A percentile compares a stretch with the other conserved stretches of the same genome.
phyloP scores from a whole-genome alignment of 768 basidiomycete species.

The Glaciozyma martinii region DNA sequence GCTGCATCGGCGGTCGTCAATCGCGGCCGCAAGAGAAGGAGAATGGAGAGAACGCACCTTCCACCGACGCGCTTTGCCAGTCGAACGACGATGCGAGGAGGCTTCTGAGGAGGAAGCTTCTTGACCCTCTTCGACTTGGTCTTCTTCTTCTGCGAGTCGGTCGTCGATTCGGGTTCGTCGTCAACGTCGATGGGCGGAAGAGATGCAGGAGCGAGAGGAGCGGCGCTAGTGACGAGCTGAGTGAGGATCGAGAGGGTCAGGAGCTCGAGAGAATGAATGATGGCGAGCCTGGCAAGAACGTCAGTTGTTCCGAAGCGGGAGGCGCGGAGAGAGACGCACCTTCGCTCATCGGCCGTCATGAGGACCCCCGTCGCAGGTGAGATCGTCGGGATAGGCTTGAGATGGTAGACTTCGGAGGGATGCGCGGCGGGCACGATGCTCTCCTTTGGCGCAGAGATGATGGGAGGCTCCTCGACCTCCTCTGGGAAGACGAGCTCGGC shows the following conservation, averaged over 20 bases:
- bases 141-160: neutral
- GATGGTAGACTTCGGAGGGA: conserved; percentile 2
- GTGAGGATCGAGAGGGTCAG: conserved; percentile 18
- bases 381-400: conserved; percentile 2
- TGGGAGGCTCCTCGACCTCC: neutral
- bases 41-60: neutral
- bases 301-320: too few relatives aligned
- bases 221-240: conserved; percentile 9
- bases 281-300: neutral
- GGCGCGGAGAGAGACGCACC: neutral
- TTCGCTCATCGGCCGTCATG: neutral
- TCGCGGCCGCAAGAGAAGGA: neutral
- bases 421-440: neutral
- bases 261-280: conserved; percentile 20
- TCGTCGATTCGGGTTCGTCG: neutral
- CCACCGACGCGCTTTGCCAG: conserved; percentile 1
- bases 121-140: neutral
- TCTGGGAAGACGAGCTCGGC: neutral
- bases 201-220: neutral
- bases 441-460: neutral
- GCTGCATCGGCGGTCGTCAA: neutral
- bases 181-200: neutral
- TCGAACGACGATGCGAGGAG: neutral
- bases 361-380: neutral
- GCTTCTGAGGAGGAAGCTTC: neutral